These are phyloP conservation scores for Coemansia sp. DNA, from an alignment of 192 early-diverging fungal genomes.

Conservation along the genomic window DNA sequence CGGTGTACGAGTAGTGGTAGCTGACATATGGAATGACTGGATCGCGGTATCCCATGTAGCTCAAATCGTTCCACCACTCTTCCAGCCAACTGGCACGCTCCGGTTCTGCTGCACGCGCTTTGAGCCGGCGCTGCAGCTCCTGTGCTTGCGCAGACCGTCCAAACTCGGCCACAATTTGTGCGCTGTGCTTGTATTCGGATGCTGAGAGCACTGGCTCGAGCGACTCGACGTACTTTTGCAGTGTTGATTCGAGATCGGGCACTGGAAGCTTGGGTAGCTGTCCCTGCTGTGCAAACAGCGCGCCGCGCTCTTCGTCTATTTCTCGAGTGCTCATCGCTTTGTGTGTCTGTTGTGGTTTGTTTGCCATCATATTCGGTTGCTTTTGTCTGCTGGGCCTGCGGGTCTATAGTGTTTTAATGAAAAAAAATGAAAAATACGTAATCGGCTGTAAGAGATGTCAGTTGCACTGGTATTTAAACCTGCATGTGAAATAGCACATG, in stretches of 20 bases:
- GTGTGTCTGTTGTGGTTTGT: not conserved
- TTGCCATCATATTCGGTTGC: too few relatives aligned
- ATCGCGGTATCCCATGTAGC: constrained; percentile 94
- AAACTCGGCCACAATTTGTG: constrained; percentile 83
- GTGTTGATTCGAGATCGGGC: constrained; percentile 75
- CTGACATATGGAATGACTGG: constrained; percentile 92
- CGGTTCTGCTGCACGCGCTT: constrained; percentile 70
- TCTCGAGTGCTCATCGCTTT: constrained; percentile 9
- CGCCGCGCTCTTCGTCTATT: constrained; percentile 35
- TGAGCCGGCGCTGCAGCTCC: constrained; percentile 80
- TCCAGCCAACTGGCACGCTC: constrained; percentile 85
- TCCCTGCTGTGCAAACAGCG: constrained; percentile 65
- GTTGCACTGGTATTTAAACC: too few relatives aligned
- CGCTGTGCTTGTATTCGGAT: constrained; percentile 67
- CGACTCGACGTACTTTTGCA: constrained; percentile 74
- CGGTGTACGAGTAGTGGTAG: constrained; percentile 94
- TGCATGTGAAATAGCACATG: too few relatives aligned
- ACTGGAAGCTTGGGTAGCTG: constrained; percentile 86
- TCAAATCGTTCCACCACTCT: constrained; percentile 97
- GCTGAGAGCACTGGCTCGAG: constrained; percentile 70
- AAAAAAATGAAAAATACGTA: too few relatives aligned
- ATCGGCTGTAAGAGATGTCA: too few relatives aligned
- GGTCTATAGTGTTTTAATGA: too few relatives aligned
- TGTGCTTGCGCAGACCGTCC: constrained; percentile 76
- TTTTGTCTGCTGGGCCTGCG: too few relatives aligned